Evolutionary conservation across 495 filamentous ascomycete species (phyloP).

Genomic region (Penicillium psychrofluorescens): DNA sequence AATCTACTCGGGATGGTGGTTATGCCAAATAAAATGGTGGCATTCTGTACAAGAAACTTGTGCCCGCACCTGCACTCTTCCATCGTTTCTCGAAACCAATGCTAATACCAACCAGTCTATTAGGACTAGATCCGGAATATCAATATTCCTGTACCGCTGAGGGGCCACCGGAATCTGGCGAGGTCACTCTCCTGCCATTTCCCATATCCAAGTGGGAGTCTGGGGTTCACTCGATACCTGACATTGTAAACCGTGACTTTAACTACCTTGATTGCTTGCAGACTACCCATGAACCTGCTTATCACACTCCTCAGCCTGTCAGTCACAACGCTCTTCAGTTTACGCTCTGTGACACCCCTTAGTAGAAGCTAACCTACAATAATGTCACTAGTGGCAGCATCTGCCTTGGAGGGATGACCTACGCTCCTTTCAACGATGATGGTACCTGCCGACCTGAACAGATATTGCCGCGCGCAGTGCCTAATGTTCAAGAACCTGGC

Average conservation of each 20-base stretch:
- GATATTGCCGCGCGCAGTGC: not conserved
- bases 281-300: constrained; percentile 13
- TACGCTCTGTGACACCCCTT: constrained; percentile 1
- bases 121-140: too few relatives aligned
- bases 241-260: constrained; percentile 10
- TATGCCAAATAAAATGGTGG: too few relatives aligned
- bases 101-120: too few relatives aligned
- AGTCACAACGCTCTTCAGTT: constrained; percentile 7
- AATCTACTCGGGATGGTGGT: too few relatives aligned
- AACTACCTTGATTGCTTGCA: constrained; percentile 6
- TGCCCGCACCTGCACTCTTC: too few relatives aligned
- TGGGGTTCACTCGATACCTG: constrained; percentile 6
- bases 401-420: constrained; percentile 7
- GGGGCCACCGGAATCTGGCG: too few relatives aligned
- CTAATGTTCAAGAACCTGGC: too few relatives aligned
- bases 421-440: constrained; percentile 10
- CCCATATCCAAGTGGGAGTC: not conserved
- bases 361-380: constrained; percentile 9
- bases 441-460: constrained; percentile 3
- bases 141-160: too few relatives aligned
- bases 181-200: not conserved
- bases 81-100: too few relatives aligned
- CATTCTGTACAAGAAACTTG: too few relatives aligned
- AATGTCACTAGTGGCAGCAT: constrained; percentile 9
- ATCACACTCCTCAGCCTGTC: constrained; percentile 14